Base-by-base conservation (phyloP, 108 stramenopile species). In the Fragilariopsis cylindrus region DNA sequence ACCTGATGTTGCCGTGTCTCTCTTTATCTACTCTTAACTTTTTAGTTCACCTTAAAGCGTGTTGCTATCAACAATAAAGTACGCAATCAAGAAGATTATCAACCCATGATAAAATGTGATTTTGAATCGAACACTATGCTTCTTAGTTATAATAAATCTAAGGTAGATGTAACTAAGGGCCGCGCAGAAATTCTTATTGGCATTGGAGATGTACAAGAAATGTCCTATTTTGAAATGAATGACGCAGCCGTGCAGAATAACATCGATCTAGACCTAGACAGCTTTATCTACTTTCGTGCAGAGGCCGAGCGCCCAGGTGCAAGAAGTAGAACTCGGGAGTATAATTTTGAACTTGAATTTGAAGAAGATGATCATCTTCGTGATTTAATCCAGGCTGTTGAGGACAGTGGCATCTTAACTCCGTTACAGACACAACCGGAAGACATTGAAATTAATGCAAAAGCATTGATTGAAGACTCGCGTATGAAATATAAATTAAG, bases 31-130 rank as follows among this genome's bases (percentile, higher is more conserved):
- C 12, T 18, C 5, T 7, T 41, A 3, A 9, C 65, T 62, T 19
- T 60, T 12, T 15, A 69, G 55, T 63, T 86, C 19, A 81, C 84
- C 30, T 75, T 83, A 11, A 82, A 65, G 52, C 84, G 89, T 11
- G 81, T 90, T 52, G 76, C 83, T 49, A 70, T 90, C 7, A 86
- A 84, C 16, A 75, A 81, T 19, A 78, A 80, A 71, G 76, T 88
- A 8, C 73, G 72, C 30, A 67, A 50, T 52, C 62, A 57, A 18
- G 78, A 79, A 45, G 86, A 85, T 60, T 39, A 18, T 3, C 5
- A 63, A 7, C 62, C 62, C 3, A 41, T 2, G 8, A n/a, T 63
- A 7, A 63, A 9, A 12, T 48, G 84, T 47, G 67, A 54, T 4
- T 74, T 83, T 30, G 81, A 90, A 30, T 48, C 74, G 6, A 71